Evolutionary conservation across 2,329 filamentous ascomycete species (phyloP).

Genomic region (Dothistroma pini): DNA sequence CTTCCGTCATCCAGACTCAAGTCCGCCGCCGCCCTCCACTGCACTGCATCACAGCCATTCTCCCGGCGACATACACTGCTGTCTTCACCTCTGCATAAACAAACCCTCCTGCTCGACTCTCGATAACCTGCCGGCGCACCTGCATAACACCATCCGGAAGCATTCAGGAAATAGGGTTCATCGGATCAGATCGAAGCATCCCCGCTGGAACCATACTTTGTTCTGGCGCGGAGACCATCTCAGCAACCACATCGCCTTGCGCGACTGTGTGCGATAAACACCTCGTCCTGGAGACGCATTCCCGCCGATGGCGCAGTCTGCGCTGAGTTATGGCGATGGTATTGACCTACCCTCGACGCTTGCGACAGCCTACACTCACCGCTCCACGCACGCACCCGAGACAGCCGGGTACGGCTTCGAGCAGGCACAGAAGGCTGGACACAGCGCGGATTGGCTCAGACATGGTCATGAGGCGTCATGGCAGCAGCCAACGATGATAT

Average conservation of each 20-base stretch:
- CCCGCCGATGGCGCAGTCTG: slow-evolving; percentile 27
- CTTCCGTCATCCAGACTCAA: background rate
- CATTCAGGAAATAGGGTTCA: background rate
- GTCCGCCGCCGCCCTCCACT: too few species aligned
- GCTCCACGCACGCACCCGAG: slow-evolving; percentile 12
- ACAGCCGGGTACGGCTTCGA: slow-evolving; percentile 3
- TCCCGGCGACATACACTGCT: background rate
- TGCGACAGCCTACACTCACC: slow-evolving; percentile 17
- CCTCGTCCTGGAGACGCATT: slow-evolving; percentile 11
- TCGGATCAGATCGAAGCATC: background rate
- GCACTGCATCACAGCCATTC: background rate
- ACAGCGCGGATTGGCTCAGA: slow-evolving; percentile 6
- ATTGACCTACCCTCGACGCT: slow-evolving; percentile 13
- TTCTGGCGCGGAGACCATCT: slow-evolving; percentile 8
- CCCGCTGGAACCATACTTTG: slow-evolving; percentile 2
- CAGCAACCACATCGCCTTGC: slow-evolving; percentile 18
- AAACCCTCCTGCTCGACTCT: background rate
- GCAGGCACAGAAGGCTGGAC: slow-evolving; percentile 6
- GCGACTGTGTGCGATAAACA: slow-evolving; percentile 13
- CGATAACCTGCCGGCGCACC: background rate
- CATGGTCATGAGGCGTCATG: slow-evolving; percentile 10
- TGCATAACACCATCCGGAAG: background rate
- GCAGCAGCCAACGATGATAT: slow-evolving; percentile 7
- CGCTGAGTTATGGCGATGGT: slow-evolving; percentile 20
- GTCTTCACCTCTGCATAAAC: background rate